Percentiles rank a stretch among this genome's conserved stretches.
Evolutionary conservation across 2,329 filamentous ascomycete species (phyloP).

Genomic region (Penicillium hordei): DNA sequence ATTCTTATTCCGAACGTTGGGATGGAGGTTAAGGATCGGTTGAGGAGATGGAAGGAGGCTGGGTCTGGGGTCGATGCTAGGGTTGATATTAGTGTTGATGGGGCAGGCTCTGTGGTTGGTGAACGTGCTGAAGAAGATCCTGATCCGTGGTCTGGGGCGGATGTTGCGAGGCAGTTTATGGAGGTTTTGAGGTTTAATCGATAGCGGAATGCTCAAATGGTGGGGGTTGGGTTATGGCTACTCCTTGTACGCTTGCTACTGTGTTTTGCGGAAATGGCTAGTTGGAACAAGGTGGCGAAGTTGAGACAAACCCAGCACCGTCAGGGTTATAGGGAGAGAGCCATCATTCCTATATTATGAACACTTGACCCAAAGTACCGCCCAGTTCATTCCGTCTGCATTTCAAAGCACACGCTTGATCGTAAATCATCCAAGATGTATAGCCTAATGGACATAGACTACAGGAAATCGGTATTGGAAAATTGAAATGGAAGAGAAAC

Average conservation of each 20-base stretch:
- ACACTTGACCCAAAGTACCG: constrained; percentile 14
- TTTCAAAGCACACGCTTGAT: constrained; percentile 26
- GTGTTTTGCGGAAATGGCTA: background rate
- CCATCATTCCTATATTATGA: constrained; percentile 12
- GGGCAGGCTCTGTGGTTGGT: constrained; percentile 7
- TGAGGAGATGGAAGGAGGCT: constrained; percentile 24
- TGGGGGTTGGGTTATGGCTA: background rate
- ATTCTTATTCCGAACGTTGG: constrained; percentile 44
- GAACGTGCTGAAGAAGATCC: constrained; percentile 30
- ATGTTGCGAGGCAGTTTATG: constrained; percentile 48
- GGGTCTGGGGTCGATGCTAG: constrained; percentile 10
- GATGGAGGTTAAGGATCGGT: constrained; percentile 37
- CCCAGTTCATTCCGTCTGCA: constrained; percentile 16
- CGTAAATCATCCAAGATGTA: constrained; percentile 24
- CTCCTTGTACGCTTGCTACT: background rate
- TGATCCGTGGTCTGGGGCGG: constrained; percentile 38
- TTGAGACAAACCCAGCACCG: constrained; percentile 5
- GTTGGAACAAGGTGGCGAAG: background rate
- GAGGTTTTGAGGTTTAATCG: constrained; percentile 47
- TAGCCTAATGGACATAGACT: constrained; percentile 28
- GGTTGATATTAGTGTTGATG: constrained; percentile 3
- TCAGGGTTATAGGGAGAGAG: constrained; percentile 3
- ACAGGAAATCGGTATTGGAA: constrained; percentile 27
- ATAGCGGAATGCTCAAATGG: constrained; percentile 16
- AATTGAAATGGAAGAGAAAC: constrained; percentile 23